Conservation (phyloP, 768 basidiomycete species). For the Coprinellus aureogranulatus region DNA sequence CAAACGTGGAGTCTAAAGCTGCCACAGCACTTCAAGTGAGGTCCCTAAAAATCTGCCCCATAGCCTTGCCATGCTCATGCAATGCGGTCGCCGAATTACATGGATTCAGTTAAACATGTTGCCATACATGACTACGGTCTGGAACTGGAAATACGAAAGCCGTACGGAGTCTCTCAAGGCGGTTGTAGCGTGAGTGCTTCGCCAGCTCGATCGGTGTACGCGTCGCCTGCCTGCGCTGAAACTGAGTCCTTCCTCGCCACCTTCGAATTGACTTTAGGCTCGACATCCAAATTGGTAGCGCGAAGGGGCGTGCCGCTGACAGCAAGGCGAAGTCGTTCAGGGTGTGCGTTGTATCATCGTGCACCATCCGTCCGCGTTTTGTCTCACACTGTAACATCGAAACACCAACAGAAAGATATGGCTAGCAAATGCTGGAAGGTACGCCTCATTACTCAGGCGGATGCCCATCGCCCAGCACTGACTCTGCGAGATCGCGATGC, state of each 20-base stretch:
- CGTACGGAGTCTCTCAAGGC: background rate
- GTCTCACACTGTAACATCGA: background rate
- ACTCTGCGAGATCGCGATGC: background rate
- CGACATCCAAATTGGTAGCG: constrained; percentile 3
- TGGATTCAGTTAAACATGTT: background rate
- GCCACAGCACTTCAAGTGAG: background rate
- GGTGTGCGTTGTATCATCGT: background rate
- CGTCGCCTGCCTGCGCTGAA: no score
- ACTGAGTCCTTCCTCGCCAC: no score
- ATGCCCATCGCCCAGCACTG: no score
- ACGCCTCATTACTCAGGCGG: background rate
- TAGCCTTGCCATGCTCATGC: background rate
- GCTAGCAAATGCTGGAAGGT: constrained; percentile 7
- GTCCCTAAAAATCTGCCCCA: background rate
- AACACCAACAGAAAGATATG: constrained; percentile 3
- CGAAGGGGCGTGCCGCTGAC: background rate
- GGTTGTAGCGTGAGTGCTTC: background rate
- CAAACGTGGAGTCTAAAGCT: constrained; percentile 3
- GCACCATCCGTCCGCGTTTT: no score
- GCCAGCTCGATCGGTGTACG: no score
- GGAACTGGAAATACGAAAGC: constrained; percentile 5
- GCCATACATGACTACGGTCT: background rate
- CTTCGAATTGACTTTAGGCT: no score
- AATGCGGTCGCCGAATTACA: background rate
- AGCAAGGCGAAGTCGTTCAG: background rate